These are phyloP conservation scores for Lagenidium giganteum DNA, from an alignment of 352 stramenopile genomes.

Conservation along the genomic window DNA sequence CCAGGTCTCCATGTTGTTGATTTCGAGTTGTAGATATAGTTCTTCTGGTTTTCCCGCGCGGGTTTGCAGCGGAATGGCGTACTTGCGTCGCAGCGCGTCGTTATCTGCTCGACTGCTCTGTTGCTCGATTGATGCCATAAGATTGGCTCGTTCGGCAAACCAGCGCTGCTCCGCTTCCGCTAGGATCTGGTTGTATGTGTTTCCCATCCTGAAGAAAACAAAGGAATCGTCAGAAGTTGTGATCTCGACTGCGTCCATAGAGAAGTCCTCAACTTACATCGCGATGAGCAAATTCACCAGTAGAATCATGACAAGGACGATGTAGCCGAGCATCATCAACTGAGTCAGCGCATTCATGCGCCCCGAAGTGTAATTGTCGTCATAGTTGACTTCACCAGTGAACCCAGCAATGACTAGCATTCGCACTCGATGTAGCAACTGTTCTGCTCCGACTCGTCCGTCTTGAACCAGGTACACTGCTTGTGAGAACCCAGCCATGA, in stretches of 20 bases:
- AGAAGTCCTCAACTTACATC: constrained; percentile 49
- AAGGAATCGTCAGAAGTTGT: too few relatives aligned
- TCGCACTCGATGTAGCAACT: constrained; percentile 36
- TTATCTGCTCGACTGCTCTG: constrained; percentile 29
- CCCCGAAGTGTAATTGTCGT: constrained; percentile 41
- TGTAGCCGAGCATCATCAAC: constrained; percentile 49
- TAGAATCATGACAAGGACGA: constrained; percentile 61
- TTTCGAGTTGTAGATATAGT: constrained; percentile 43
- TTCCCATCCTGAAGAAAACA: constrained; percentile 71
- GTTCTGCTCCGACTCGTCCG: constrained; percentile 19
- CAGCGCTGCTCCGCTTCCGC: constrained; percentile 54
- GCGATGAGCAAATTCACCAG: constrained; percentile 65
- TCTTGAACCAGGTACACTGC: constrained; percentile 54
- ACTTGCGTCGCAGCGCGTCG: constrained; percentile 26
- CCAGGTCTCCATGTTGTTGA: constrained; percentile 42
- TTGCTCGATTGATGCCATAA: constrained; percentile 59
- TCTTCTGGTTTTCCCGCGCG: constrained; percentile 23
- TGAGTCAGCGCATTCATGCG: constrained; percentile 44
- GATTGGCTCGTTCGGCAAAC: constrained; percentile 58
- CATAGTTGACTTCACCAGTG: constrained; percentile 53
- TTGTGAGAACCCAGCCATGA: constrained; percentile 50
- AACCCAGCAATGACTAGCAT: constrained; percentile 51
- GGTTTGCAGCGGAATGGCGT: constrained; percentile 34
- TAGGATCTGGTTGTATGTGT: constrained; percentile 57
- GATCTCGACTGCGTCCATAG: too few relatives aligned